A percentile compares a stretch with the other conserved stretches of the same genome.
Evolutionary conservation across 345 rosid genomes (phyloP).

Genomic region (Isatis tinctoria): DNA sequence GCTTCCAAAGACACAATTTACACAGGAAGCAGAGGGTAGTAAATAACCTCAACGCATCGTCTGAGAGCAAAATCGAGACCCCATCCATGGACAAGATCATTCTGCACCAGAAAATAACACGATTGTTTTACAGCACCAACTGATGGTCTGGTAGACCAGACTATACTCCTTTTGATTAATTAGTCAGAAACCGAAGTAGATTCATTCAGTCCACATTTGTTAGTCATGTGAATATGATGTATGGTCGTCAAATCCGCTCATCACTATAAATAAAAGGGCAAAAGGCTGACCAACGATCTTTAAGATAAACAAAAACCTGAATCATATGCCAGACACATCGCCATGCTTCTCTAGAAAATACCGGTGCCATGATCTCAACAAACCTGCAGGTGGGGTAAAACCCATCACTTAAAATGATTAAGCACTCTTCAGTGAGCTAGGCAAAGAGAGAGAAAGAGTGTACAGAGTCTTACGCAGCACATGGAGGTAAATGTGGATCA

Average conservation of each 20-base stretch:
- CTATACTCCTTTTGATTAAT: neutral
- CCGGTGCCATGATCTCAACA: conserved; percentile 99
- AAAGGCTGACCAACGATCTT: conserved; percentile 5
- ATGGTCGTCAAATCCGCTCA: neutral
- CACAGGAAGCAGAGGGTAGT: neutral
- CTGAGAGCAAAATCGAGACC: conserved; percentile 96
- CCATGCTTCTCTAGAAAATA: conserved; percentile 89
- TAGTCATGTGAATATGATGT: neutral
- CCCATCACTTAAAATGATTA: neutral
- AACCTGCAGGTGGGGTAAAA: conserved; percentile 52
- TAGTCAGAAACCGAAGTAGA: neutral
- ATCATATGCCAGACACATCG: conserved; percentile 96
- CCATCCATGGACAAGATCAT: conserved; percentile 99
- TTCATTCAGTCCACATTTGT: neutral
- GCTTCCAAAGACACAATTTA: neutral
- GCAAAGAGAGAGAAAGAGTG: neutral
- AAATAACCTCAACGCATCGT: conserved; percentile 72
- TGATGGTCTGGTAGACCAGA: neutral
- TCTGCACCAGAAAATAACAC: conserved; percentile 43
- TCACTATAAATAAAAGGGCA: neutral
- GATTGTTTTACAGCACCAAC: neutral
- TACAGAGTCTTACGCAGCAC: conserved; percentile 68
- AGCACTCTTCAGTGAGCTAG: neutral
- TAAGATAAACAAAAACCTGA: conserved; percentile 52
- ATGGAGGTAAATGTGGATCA: conserved; percentile 88